A percentile compares a stretch with the other conserved stretches of the same genome.
These are phyloP conservation scores for Nannizzia gypsea DNA, from an alignment of 2,329 filamentous ascomycete species.

Conservation along the genomic window DNA sequence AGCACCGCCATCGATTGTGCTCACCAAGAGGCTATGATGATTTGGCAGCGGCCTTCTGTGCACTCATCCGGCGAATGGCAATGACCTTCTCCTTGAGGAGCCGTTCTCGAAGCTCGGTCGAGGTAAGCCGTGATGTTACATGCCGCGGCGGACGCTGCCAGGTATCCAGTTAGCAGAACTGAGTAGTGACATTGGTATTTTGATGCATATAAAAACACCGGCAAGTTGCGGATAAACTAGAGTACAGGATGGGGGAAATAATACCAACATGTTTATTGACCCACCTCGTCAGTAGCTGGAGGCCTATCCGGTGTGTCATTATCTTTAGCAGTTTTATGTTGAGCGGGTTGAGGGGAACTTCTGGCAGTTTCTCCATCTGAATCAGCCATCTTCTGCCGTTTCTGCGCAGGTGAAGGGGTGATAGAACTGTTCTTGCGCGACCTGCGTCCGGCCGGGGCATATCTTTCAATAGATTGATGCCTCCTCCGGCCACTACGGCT, in stretches of 20 bases:
- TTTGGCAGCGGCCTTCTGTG: background rate
- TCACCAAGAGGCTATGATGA: background rate
- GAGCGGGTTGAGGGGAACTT: constrained; percentile 17
- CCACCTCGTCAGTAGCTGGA: constrained; percentile 21
- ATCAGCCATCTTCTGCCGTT: constrained; percentile 32
- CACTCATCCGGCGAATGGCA: constrained; percentile 24
- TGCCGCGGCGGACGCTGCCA: constrained; percentile 6
- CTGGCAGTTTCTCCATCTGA: constrained; percentile 21
- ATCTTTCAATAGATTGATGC: constrained; percentile 36
- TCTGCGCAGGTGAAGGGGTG: constrained; percentile 32
- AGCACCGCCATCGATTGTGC: background rate
- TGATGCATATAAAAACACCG: background rate
- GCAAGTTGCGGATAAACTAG: background rate
- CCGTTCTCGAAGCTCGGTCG: constrained; percentile 28
- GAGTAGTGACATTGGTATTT: background rate
- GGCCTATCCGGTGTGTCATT: constrained; percentile 9
- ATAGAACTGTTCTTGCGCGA: constrained; percentile 33
- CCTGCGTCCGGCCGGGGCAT: constrained; percentile 32
- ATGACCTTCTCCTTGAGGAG: constrained; percentile 28
- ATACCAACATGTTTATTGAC: constrained; percentile 15
- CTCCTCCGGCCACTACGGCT: constrained; percentile 29
- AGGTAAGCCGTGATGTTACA: constrained; percentile 18
- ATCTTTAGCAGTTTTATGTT: constrained; percentile 11
- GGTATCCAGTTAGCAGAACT: background rate
- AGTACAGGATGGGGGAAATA: background rate